These are phyloP conservation scores for Botrytis pseudocinerea DNA, from an alignment of 2,329 filamentous ascomycete genomes.

Conservation along the genomic window DNA sequence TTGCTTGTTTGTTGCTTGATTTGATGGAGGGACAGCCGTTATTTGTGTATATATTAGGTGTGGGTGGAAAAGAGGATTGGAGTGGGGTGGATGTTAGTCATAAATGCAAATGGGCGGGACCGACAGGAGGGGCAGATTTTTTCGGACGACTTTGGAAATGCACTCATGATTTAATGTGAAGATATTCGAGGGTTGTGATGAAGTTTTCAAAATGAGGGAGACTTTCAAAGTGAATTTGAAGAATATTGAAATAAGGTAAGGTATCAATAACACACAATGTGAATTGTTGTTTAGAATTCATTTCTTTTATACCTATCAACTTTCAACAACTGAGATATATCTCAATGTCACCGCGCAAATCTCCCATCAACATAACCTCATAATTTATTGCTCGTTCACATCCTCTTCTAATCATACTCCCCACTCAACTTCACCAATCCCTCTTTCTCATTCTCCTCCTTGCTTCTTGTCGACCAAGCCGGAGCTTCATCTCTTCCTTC, in stretches of 20 bases:
- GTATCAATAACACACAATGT: background rate
- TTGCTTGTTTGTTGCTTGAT: slow-evolving; percentile 32
- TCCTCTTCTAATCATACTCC: slow-evolving; percentile 34
- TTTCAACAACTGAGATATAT: background rate
- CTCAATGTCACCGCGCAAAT: background rate
- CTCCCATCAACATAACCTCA: background rate
- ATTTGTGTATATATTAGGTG: fast-evolving
- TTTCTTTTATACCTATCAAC: background rate
- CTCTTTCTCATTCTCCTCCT: slow-evolving; percentile 57
- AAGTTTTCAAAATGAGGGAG: background rate
- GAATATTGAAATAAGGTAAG: background rate
- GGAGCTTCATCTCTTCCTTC: slow-evolving; percentile 61
- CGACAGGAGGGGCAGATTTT: background rate
- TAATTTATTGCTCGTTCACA: background rate
- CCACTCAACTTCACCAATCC: slow-evolving; percentile 52
- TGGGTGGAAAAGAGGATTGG: background rate
- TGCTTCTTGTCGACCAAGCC: slow-evolving; percentile 57
- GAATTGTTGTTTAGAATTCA: background rate
- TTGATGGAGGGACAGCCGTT: fast-evolving
- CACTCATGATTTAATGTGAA: background rate
- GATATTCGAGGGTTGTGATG: background rate
- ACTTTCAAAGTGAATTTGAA: background rate
- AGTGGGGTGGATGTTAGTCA: background rate
- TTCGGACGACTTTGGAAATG: background rate
- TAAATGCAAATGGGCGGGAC: background rate